Evolutionary conservation across 2,329 filamentous ascomycete species (phyloP), one percentile per base, ranked within the genome.

Genomic region (Amauroascus niger): DNA sequence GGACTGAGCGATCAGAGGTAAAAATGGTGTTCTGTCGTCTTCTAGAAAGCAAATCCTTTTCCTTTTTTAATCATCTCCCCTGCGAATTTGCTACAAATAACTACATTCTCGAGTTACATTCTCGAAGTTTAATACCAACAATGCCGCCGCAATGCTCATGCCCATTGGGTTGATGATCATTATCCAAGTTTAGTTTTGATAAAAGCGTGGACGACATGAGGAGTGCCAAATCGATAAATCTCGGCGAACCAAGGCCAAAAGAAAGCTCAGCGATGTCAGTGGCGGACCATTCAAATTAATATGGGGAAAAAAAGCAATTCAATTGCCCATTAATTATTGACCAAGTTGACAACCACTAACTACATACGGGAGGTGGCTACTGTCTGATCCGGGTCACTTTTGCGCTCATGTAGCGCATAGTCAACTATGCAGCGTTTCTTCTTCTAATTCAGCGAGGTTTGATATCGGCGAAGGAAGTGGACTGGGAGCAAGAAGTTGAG

Each of bases 141-240:
- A 18, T 16, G 7, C 11, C 11, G 14, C 41, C 22, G 13, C 22
- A 37, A 37, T 18, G 22, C 41, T 33, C 11, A 35, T 20, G 40
- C 18, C 37, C 41, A 52, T 52, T 52, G 40, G 40, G 18, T 28
- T 52, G 50, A 16, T 30, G 50, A 52, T 52, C 50, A n/a, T 30
- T 52, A 24, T 41, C 41, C 9, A 16, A 52, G 2, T 16, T 39
- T 11, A 52, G 2, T 16, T 39, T 11, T 39, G 35, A 5, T 6
- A 50, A 22, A 52, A 40, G 24, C 40, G 40, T 45, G 40, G 49
- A 44, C 40, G 49, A 39, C 49, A 37, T 52, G 37, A 24, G 41
- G 24, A 26, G 6, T 16, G 28, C 28, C 18, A 28, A 45, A 41
- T 22, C n/a, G 6, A 44, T 14, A 32, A 13, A 32, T 41, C 14